These are phyloP conservation scores for Aspergillus floridensis DNA, from an alignment of 2,329 filamentous ascomycete species.

Conservation along the genomic window DNA sequence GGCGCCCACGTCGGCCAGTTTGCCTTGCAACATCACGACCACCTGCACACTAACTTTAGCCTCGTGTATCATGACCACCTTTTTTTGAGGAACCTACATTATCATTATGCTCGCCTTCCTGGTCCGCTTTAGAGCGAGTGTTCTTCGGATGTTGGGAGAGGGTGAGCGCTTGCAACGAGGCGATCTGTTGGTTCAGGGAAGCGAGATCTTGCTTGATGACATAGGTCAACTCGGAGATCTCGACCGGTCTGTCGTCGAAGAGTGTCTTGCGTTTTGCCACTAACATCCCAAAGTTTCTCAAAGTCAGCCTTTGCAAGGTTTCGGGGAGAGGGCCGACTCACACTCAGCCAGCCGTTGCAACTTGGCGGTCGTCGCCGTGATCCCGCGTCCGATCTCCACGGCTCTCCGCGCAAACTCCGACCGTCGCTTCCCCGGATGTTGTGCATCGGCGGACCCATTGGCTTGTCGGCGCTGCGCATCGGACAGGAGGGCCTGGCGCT, in stretches of 20 bases:
- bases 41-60: conserved; percentile 54
- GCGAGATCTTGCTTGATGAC: conserved; percentile 97
- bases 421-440: conserved; percentile 48
- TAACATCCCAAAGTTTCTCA: conserved; percentile 30
- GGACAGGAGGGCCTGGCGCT: conserved; percentile 76
- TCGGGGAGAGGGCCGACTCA: conserved; percentile 40
- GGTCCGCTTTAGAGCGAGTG: conserved; percentile 52
- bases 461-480: conserved; percentile 61
- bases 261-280: conserved; percentile 95
- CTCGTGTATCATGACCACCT: too few species aligned
- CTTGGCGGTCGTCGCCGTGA: conserved; percentile 90
- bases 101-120: conserved; percentile 96
- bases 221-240: conserved; percentile 95
- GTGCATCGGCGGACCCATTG: conserved; percentile 59
- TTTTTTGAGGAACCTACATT: too few species aligned
- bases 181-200: conserved; percentile 81
- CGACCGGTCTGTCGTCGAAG: conserved; percentile 93
- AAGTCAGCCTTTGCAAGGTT: not conserved
- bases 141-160: conserved; percentile 69
- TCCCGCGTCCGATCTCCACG: conserved; percentile 86
- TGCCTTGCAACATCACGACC: conserved; percentile 84
- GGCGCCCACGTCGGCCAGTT: conserved; percentile 84
- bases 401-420: conserved; percentile 93
- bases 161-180: conserved; percentile 73
- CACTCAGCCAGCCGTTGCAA: conserved; percentile 86